Base-by-base conservation (phyloP, 148 eudicot genomes). In the Chenopodium berlandieri region DNA sequence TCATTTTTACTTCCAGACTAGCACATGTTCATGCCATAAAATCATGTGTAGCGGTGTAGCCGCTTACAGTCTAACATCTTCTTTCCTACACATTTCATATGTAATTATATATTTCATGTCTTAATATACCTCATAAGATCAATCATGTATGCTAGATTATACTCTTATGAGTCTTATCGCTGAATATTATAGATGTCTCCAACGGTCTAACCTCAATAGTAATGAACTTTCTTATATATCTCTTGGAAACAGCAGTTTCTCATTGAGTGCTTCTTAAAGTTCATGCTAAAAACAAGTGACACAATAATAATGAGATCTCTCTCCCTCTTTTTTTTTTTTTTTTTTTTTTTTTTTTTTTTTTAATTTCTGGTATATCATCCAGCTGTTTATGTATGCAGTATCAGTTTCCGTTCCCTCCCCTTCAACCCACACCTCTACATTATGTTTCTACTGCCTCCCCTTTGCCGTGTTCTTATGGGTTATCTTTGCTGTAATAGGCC, bases 401-500 rank as follows among this genome's bases (percentile, higher is more conserved):
- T 62, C 23, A 20, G 8, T 62, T 62, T 62, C n/a, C 44, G 10
- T 22, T 47, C 16, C 46, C 25, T 10, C 40, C 17, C 50, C 40
- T 23, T 12, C 4, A 34, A 32, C 27, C 56, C 82, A 23, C 75
- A 2, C 25, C n/a, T 37, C 56, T 14, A 64, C 48, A 27, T 70
- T 30, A 27, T 66, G 50, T 50, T 81, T 9, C 46, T 4, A 10
- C 22, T 9, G 4, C n/a, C n/a, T n/a, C 0, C 2, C 31, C 7
- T 12, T 22, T 73, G 37, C 3, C 9, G 63, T 67, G 20, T 11
- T 75, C 32, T 34, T 14, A 31, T 2, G 30, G 64, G 73, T 40
- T 3, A 17, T 9, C 81, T 78, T 54, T 32, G 19, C 40, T 62
- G 25, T 7, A 79, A 46, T 89, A 96, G 99, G 99, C 98, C 99